Conservation (phyloP, 2,329 filamentous ascomycete species). For the Penicillium sp. region DNA sequence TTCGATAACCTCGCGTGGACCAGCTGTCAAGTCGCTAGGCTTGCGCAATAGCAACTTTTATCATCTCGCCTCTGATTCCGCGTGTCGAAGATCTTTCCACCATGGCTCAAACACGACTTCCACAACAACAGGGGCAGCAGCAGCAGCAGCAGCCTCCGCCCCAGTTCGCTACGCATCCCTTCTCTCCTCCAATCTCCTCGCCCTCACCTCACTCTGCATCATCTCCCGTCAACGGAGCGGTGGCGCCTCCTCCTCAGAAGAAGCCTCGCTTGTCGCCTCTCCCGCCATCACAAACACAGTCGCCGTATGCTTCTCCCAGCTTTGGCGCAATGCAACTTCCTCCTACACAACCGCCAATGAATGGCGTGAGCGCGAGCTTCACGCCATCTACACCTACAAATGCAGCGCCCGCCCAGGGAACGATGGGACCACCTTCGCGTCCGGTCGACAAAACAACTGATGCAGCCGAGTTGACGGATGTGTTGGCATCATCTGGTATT, state of each 20-base stretch:
- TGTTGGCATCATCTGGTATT: constrained; percentile 80
- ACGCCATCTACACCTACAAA: constrained; percentile 59
- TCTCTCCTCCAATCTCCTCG: constrained; percentile 65
- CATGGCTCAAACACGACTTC: constrained; percentile 63
- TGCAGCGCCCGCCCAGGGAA: constrained; percentile 46
- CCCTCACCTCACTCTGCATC: constrained; percentile 62
- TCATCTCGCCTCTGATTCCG: constrained; percentile 12
- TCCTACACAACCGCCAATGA: constrained; percentile 39
- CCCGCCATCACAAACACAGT: constrained; percentile 60
- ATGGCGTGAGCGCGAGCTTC: constrained; percentile 54
- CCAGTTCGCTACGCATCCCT: constrained; percentile 57
- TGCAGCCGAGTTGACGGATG: constrained; percentile 76
- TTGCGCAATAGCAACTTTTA: constrained; percentile 27
- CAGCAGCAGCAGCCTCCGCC: constrained; percentile 43
- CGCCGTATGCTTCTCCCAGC: constrained; percentile 66
- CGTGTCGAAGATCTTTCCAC: constrained; percentile 32
- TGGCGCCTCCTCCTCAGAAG: constrained; percentile 71
- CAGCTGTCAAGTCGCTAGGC: constrained; percentile 27
- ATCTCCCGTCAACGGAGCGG: constrained; percentile 52
- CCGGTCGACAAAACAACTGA: constrained; percentile 58
- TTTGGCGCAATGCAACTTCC: constrained; percentile 53
- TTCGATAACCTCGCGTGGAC: constrained; percentile 39
- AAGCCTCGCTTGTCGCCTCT: constrained; percentile 72
- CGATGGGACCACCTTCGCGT: constrained; percentile 67
- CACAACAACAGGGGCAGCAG: constrained; percentile 29